A percentile compares a stretch with the other conserved stretches of the same genome.
These are phyloP conservation scores for Daldinia bambusicola DNA, from an alignment of 495 filamentous ascomycete species.

Conservation along the genomic window DNA sequence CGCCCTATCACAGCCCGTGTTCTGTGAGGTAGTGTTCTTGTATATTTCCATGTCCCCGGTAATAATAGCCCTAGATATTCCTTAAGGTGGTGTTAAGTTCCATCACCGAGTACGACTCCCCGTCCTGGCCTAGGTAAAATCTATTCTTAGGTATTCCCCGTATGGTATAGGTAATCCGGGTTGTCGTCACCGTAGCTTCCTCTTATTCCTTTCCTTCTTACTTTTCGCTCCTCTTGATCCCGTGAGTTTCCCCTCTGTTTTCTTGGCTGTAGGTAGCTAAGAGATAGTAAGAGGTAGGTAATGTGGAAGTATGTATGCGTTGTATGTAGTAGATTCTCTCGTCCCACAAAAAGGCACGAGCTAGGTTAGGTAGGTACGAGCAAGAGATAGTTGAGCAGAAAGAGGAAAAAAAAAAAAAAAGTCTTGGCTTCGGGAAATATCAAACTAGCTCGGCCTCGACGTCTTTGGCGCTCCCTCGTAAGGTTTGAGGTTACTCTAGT, in stretches of 20 bases:
- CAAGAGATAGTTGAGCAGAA: background rate
- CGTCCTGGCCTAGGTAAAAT: conserved; percentile 7
- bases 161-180: background rate
- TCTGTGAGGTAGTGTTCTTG: background rate
- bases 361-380: background rate
- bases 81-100: too few relatives aligned
- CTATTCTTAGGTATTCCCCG: conserved; percentile 25
- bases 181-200: background rate
- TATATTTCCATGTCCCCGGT: conserved; percentile 12
- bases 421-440: conserved; percentile 36
- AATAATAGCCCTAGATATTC: background rate
- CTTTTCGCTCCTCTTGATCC: background rate
- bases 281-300: too few relatives aligned
- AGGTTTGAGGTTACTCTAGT: conserved; percentile 30
- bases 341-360: background rate
- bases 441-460: conserved; percentile 24
- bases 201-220: background rate
- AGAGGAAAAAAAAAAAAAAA: background rate
- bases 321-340: background rate
- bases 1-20: conserved; percentile 10
- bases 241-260: background rate
- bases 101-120: conserved; percentile 16
- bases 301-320: background rate
- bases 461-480: conserved; percentile 20
- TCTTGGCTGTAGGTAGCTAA: background rate